Evolutionary conservation across 1,284 basidiomycete species (phyloP), one percentile per base, ranked within the genome.

Genomic region (Ceratobasidium sp.): DNA sequence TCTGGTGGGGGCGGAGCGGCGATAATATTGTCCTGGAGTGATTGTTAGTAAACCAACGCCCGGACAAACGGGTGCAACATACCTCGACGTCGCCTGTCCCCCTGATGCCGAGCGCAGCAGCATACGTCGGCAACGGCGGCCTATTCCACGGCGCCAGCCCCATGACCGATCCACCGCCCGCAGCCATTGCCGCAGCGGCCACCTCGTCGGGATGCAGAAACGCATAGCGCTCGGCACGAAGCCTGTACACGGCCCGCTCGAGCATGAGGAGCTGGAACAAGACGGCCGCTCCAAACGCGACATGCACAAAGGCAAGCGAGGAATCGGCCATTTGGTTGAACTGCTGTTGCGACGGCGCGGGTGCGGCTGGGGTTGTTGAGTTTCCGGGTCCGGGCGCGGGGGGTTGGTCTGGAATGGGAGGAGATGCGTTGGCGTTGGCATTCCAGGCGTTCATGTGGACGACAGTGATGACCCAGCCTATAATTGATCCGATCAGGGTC

Each of bases 61-160:
- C 30, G 30, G 30, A 33, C 30, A 33, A 23, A 1, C 16, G 23
- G 6, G 11, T 89, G 42, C 84, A 78, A 85, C 82, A 78, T 89
- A 58, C 88, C 77, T 91, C 89, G 28, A 89, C 88, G 78, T 91
- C 89, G 40, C 88, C 89, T 1, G 89, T 91, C n/a, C 89, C 88
- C 78, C 86, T 87, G 75, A 88, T 84, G 18, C 86, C 85, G n/a
- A 91, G 81, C 5, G 87, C 85, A 30, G 88, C 86, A 3, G 88
- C 88, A 77, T 90, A 91, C 2, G 88, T 89, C 0, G 89, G 89
- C 54, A 91, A 80, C 8, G 88, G 84, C 0, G 88, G 87, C 21
- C 88, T 82, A 78, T 87, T 87, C 89, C 89, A 91, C 1, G 89
- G 89, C 12, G 87, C 85, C 72, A 87, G 83, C 0, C 82, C 83